Evolutionary conservation across 1,139 yeast species (phyloP).

Genomic region (Kodamaea derodonti): DNA sequence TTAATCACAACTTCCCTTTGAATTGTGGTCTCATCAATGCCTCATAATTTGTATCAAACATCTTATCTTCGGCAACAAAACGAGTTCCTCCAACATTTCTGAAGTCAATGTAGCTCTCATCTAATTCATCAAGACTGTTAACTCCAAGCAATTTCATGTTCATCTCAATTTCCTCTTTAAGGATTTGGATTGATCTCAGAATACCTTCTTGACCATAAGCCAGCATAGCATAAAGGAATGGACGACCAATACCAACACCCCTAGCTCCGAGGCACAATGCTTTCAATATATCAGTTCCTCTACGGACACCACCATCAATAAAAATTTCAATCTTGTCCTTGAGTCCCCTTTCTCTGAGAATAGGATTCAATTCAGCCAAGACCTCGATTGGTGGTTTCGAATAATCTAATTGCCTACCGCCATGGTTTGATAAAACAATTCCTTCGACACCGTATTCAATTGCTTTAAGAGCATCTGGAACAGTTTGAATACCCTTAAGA

Average conservation of each 20-base stretch:
- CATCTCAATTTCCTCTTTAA: conserved; percentile 81
- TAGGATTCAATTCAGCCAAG: conserved; percentile 59
- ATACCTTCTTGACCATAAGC: conserved; percentile 80
- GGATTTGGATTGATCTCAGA: conserved; percentile 65
- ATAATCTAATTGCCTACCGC: conserved; percentile 71
- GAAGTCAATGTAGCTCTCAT: conserved; percentile 39
- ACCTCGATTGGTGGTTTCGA: conserved; percentile 67
- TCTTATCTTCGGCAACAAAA: conserved; percentile 32
- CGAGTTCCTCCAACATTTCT: conserved; percentile 14
- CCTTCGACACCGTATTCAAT: conserved; percentile 62
- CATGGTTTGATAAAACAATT: conserved; percentile 66
- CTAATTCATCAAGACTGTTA: conserved; percentile 57
- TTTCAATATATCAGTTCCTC: conserved; percentile 64
- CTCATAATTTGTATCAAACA: conserved; percentile 35
- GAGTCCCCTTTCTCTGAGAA: conserved; percentile 42
- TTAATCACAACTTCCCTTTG: conserved; percentile 16
- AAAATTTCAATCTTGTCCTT: conserved; percentile 48
- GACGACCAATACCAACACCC: conserved; percentile 74
- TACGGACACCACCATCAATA: conserved; percentile 66
- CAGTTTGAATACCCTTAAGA: conserved; percentile 68
- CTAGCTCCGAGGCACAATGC: conserved; percentile 68
- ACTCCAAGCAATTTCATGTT: conserved; percentile 87
- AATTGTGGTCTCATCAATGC: conserved; percentile 34
- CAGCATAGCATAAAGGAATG: conserved; percentile 67
- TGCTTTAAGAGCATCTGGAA: conserved; percentile 64